These are phyloP conservation scores for Ambrosia artemisiifolia DNA, from an alignment of 129 eudicot genomes.

Conservation along the genomic window DNA sequence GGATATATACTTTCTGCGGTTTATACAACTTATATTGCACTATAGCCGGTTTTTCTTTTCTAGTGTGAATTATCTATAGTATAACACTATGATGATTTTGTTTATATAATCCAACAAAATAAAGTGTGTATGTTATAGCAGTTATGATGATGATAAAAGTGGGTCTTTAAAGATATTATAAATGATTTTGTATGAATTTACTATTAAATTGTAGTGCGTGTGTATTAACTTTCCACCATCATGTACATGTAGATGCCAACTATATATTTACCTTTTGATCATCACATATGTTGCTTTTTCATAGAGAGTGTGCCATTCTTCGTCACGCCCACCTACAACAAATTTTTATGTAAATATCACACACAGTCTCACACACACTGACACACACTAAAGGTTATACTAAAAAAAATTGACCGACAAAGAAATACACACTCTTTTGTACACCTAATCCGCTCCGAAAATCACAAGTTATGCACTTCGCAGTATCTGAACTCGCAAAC, in stretches of 20 bases:
- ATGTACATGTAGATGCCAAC: constrained; percentile 12
- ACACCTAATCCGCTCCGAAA: no score
- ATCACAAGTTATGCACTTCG: no score
- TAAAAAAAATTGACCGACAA: no score
- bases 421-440: no score
- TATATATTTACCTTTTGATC: constrained; percentile 3
- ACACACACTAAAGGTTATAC: no score
- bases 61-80: background rate
- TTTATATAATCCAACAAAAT: background rate
- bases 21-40: no score
- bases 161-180: constrained; percentile 1
- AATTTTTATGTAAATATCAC: background rate
- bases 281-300: constrained; percentile 6
- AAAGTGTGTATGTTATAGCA: background rate
- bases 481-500: no score
- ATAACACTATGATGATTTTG: background rate
- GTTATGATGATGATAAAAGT: background rate
- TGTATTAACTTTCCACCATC: constrained; percentile 15
- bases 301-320: background rate
- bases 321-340: background rate
- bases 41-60: background rate
- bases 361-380: no score
- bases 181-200: background rate
- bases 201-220: background rate
- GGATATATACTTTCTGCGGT: no score